Conservation (phyloP, 768 basidiomycete species). For the Psilocybe cyanescens region DNA sequence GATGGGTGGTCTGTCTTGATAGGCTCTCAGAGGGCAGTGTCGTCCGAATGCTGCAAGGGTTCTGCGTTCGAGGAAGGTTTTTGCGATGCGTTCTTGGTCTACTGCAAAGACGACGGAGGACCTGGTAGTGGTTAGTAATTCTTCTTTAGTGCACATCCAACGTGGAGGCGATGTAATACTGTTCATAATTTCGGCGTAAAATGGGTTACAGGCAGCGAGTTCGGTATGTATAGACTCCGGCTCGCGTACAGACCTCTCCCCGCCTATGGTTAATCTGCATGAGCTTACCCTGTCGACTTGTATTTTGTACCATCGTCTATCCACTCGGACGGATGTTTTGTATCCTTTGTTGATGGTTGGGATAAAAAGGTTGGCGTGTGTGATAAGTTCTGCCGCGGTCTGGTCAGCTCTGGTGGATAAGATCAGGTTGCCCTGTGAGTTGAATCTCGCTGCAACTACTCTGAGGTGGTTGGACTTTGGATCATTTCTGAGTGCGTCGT, state of each 20-base stretch:
- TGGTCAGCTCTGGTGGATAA: slow-evolving; percentile 23
- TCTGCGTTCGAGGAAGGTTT: too few relatives aligned
- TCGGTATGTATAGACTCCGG: not conserved
- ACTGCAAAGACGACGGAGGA: slow-evolving; percentile 4
- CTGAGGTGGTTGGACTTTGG: slow-evolving; percentile 12
- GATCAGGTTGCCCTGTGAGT: slow-evolving; percentile 18
- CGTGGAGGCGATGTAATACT: slow-evolving; percentile 10
- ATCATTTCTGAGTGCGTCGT: slow-evolving; percentile 7
- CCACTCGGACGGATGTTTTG: too few relatives aligned
- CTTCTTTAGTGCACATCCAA: slow-evolving; percentile 15
- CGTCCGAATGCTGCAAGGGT: too few relatives aligned
- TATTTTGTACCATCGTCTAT: too few relatives aligned
- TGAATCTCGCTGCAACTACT: slow-evolving; percentile 21
- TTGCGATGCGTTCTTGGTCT: too few relatives aligned
- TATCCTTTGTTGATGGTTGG: too few relatives aligned
- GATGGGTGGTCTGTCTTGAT: too few relatives aligned
- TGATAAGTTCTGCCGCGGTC: slow-evolving; percentile 13
- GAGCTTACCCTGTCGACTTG: slow-evolving; percentile 20
- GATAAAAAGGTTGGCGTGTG: not conserved
- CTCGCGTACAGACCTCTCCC: not conserved
- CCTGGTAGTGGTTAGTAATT: not conserved
- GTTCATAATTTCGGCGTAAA: slow-evolving; percentile 1
- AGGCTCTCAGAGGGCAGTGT: too few relatives aligned
- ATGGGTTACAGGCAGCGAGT: slow-evolving; percentile 14
- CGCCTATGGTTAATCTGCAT: slow-evolving; percentile 1